A percentile compares a stretch with the other conserved stretches of the same genome.
Conservation (phyloP, 768 basidiomycete genomes). For the Kwoniella heveanensis region DNA sequence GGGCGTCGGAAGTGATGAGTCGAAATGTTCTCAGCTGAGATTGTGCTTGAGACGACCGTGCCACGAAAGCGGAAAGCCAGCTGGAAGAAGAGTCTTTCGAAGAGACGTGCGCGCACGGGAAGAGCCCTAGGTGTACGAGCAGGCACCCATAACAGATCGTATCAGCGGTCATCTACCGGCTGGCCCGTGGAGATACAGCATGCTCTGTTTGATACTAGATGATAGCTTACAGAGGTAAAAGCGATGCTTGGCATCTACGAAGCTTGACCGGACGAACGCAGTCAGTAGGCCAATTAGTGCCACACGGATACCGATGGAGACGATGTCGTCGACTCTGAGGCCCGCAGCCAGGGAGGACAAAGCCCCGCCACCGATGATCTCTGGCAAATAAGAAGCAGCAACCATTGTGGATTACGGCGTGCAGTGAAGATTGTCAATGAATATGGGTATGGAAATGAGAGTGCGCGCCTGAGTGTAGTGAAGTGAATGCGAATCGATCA, state of each 20-base stretch:
- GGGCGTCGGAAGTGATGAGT: constrained; percentile 28
- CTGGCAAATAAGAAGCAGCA: constrained; percentile 3
- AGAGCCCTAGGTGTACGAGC: too few relatives aligned
- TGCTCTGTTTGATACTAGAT: too few relatives aligned
- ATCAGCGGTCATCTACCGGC: too few relatives aligned
- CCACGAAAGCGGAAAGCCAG: constrained; percentile 40
- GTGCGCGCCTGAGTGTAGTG: too few relatives aligned
- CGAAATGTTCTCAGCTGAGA: constrained; percentile 32
- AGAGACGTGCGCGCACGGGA: constrained; percentile 35
- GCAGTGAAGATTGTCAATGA: too few relatives aligned
- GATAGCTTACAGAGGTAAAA: background rate
- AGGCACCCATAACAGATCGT: too few relatives aligned
- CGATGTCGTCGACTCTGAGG: constrained; percentile 7
- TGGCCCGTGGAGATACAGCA: too few relatives aligned
- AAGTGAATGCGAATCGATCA: too few relatives aligned
- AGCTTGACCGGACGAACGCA: background rate
- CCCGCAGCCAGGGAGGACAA: background rate
- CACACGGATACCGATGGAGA: constrained; percentile 7
- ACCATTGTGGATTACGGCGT: too few relatives aligned
- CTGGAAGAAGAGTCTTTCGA: constrained; percentile 28
- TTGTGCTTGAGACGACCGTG: constrained; percentile 34
- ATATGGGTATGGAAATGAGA: too few relatives aligned
- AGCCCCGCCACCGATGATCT: background rate
- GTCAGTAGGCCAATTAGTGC: constrained; percentile 5
- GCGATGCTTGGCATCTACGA: background rate